phyloP scores from a whole-genome alignment of 2,329 filamentous ascomycete genomes.

The Mycogone perniciosa region DNA sequence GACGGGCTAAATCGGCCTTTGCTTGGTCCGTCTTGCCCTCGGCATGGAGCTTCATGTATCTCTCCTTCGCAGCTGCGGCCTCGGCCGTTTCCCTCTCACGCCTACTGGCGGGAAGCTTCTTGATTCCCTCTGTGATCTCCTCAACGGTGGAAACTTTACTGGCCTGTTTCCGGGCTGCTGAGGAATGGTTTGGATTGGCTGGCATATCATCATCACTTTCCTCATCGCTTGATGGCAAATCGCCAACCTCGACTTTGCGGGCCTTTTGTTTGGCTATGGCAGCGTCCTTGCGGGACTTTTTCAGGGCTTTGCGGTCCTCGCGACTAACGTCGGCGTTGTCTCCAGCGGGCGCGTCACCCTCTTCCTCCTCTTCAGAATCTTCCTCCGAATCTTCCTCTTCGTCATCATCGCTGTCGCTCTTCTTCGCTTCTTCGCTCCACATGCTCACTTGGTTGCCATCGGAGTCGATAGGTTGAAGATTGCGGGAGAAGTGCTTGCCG shows the following conservation, averaged over 20 bases:
- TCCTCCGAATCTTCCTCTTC: conserved; percentile 48
- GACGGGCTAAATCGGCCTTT: conserved; percentile 76
- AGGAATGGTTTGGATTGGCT: conserved; percentile 87
- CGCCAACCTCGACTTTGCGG: conserved; percentile 70
- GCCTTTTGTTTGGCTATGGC: conserved; percentile 72
- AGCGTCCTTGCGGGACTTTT: conserved; percentile 86
- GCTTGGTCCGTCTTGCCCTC: conserved; percentile 97
- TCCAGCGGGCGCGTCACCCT: conserved; percentile 42
- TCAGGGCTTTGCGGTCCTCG: conserved; percentile 79
- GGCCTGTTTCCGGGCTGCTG: conserved; percentile 58
- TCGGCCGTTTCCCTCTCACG: conserved; percentile 69
- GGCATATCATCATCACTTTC: conserved; percentile 62
- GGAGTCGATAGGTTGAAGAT: conserved; percentile 79
- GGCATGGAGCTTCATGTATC: conserved; percentile 85
- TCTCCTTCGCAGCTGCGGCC: conserved; percentile 81
- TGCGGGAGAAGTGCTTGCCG: conserved; percentile 90
- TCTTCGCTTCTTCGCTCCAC: conserved; percentile 61
- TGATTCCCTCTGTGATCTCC: conserved; percentile 47
- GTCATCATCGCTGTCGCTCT: conserved; percentile 46
- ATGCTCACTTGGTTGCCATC: conserved; percentile 86
- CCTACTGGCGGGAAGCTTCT: conserved; percentile 45
- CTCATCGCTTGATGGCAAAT: conserved; percentile 67
- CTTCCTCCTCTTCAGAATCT: conserved; percentile 46
- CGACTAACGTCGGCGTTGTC: conserved; percentile 52
- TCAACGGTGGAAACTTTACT: conserved; percentile 36